Evolutionary conservation across 1,284 basidiomycete species (phyloP).

Genomic region (Psilocybe mexicana): DNA sequence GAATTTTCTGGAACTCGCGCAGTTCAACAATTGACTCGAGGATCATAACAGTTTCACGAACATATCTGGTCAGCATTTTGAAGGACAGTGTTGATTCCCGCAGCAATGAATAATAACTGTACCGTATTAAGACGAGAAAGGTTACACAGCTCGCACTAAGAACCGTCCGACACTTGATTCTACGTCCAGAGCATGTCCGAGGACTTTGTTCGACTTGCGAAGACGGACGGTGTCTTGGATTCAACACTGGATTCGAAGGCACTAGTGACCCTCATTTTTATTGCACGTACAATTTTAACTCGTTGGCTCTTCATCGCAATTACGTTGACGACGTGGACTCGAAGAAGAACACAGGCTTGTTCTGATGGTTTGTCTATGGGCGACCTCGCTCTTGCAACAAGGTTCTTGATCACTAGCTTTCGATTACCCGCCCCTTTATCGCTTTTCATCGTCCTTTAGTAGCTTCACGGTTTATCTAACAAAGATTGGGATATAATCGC

Average conservation of each 20-base stretch:
- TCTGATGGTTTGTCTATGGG: not conserved
- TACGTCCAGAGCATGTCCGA: not conserved
- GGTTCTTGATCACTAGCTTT: not conserved
- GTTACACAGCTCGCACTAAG: not conserved
- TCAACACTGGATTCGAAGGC: not conserved
- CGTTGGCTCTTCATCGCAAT: not conserved
- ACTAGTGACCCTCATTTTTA: not conserved
- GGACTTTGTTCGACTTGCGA: not conserved
- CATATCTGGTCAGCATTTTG: no score
- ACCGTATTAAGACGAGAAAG: no score
- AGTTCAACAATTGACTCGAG: no score
- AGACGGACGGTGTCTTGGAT: not conserved
- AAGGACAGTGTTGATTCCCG: no score
- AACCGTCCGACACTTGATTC: not conserved
- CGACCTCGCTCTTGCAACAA: not conserved
- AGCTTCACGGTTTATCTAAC: not conserved
- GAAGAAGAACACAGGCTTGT: not conserved
- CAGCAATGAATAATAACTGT: no score
- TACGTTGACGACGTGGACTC: not conserved
- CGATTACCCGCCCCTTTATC: not conserved
- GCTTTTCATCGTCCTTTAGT: not conserved
- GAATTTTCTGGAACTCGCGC: not conserved
- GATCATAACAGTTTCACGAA: no score
- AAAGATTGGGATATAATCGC: conserved; percentile 1
- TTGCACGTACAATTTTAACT: not conserved